Evolutionary conservation across 768 basidiomycete genomes (phyloP), one percentile per base, ranked within the genome.

Genomic region (Boletus rubropictus): DNA sequence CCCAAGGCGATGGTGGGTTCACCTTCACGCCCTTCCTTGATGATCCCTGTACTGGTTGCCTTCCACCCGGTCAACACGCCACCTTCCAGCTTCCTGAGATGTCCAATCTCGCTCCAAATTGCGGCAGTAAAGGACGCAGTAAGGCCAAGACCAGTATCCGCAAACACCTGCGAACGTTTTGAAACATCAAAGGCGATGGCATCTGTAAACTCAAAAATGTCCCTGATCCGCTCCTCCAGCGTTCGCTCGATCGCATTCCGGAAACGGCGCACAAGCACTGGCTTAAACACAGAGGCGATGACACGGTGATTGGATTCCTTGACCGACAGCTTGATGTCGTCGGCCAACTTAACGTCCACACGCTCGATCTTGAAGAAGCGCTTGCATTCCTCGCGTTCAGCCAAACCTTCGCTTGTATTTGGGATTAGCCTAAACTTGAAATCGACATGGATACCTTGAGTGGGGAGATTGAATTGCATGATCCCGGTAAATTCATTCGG

Each of bases 81-180:
- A 42, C 61, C 56, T 38, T 61, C 65, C 35, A 51, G 52, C 29
- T 74, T 68, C 49, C 71, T 66, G n/a, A 86, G 36, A 38, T 75
- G 70, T 0, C 86, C 86, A 1, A 85, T 49, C 61, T 86, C 84
- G 51, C 80, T 82, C 84, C 84, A 86, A 7, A 83, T 54, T 1
- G 80, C 85, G 3, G 78, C 79, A n/a, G 77, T 60, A 27, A 81
- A 57, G 4, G 77, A 66, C 0, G 74, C 69, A 0, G 76, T 76
- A 1, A 70, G 62, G 1, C 74, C 68, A 1, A 81, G 56, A 0
- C 86, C 86, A 0, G 78, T 72, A 56, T 87, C 85, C 39, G 72
- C 68, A 55, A 87, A 87, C 34, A 86, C 81, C 51, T 80, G 74
- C 15, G 74, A 69, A 28, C 84, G 75, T 40, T 70, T 71, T 25